Conservation (phyloP, 140 eudicot species). For the Oenanthe javanica region DNA sequence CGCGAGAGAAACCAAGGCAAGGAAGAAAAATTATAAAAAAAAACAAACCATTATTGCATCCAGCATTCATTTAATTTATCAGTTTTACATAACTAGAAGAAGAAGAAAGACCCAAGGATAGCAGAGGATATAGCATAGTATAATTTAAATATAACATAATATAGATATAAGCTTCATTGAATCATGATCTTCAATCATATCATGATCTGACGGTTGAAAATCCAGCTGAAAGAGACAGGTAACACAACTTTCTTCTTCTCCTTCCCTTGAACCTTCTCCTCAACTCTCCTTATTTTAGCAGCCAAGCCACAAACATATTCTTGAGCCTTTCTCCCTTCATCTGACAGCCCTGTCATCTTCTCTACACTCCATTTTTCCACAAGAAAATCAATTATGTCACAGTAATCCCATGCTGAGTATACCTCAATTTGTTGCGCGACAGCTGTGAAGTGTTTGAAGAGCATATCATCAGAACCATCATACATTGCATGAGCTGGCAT, state of each 20-base stretch:
- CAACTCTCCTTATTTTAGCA: not conserved
- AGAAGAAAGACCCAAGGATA: not conserved
- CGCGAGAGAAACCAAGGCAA: no score
- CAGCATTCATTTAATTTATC: not conserved
- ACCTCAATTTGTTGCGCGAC: not conserved
- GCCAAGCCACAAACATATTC: not conserved
- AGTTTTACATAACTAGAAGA: not conserved
- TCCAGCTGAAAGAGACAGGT: not conserved
- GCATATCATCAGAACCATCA: not conserved
- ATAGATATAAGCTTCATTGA: not conserved
- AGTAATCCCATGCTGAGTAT: not conserved
- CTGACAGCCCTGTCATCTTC: not conserved
- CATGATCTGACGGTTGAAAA: conserved; percentile 1
- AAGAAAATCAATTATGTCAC: not conserved
- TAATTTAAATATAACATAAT: no score
- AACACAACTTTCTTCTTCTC: not conserved
- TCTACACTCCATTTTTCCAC: not conserved
- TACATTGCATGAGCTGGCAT: conserved; percentile 3
- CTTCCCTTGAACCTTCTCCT: conserved; percentile 1
- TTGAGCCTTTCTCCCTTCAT: not conserved
- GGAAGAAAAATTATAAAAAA: no score
- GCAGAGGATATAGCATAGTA: not conserved
- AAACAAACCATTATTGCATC: not conserved
- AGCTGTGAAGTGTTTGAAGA: not conserved
- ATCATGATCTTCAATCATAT: not conserved